Conservation (phyloP, 2,329 filamentous ascomycete genomes). For the Catunica adiposa region DNA sequence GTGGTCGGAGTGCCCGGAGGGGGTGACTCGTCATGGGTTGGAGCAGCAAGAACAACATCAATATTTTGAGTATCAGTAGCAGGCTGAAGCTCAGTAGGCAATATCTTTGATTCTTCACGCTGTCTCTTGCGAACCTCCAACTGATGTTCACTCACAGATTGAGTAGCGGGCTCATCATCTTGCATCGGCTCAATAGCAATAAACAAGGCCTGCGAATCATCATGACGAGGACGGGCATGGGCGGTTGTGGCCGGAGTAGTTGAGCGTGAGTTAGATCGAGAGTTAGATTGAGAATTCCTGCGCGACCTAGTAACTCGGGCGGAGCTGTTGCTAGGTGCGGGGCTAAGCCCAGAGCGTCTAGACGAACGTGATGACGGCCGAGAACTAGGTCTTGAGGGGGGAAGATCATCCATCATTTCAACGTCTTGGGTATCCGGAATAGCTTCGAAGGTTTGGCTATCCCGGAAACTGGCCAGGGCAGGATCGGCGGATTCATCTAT, state of each 20-base stretch:
- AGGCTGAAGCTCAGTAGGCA: slow-evolving; percentile 3
- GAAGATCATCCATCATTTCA: background rate
- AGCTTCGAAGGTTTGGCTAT: slow-evolving; percentile 16
- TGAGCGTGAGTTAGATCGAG: slow-evolving; percentile 5
- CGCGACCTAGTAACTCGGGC: background rate
- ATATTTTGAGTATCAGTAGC: background rate
- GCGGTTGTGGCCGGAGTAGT: background rate
- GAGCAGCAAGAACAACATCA: background rate
- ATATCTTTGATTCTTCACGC: slow-evolving; percentile 34
- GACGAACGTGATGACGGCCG: background rate
- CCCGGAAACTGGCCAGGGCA: slow-evolving; percentile 17
- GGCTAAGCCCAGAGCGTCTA: background rate
- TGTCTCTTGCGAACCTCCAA: slow-evolving; percentile 63
- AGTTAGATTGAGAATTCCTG: background rate
- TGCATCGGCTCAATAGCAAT: slow-evolving; percentile 46
- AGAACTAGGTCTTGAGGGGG: background rate
- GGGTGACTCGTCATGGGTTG: background rate
- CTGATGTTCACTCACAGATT: slow-evolving; percentile 63
- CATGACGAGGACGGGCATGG: slow-evolving; percentile 39
- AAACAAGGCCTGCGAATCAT: slow-evolving; percentile 71
- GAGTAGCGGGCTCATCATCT: slow-evolving; percentile 39
- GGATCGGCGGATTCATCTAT: slow-evolving; percentile 16
- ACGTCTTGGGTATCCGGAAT: background rate
- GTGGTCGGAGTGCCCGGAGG: slow-evolving; percentile 17
- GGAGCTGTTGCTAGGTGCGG: background rate